Percentiles rank a stretch among this genome's conserved stretches.
These are phyloP conservation scores for Aspergillus ibericus DNA, from an alignment of 2,329 filamentous ascomycete genomes.

Conservation along the genomic window DNA sequence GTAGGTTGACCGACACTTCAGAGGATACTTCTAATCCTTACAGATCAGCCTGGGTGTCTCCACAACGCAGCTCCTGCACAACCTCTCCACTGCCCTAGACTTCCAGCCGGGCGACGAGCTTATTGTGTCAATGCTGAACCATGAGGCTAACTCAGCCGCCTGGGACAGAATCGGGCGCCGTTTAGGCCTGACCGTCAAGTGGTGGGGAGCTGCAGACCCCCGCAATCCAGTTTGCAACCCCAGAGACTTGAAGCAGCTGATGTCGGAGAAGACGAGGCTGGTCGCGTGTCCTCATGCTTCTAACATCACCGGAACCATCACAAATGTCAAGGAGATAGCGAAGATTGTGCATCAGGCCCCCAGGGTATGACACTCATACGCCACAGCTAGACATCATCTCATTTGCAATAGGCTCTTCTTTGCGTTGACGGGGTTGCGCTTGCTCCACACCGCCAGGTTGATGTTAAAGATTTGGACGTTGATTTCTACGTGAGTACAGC, in stretches of 20 bases:
- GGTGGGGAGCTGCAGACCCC: constrained; percentile 61
- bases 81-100: constrained; percentile 59
- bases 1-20: constrained; percentile 41
- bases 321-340: constrained; percentile 42
- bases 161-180: constrained; percentile 69
- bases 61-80: constrained; percentile 74
- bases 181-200: constrained; percentile 63
- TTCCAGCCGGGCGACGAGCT: constrained; percentile 64
- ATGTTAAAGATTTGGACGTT: constrained; percentile 67
- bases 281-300: constrained; percentile 73
- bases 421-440: constrained; percentile 76
- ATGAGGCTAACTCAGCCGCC: constrained; percentile 74
- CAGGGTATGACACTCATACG: constrained; percentile 25
- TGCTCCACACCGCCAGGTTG: constrained; percentile 69
- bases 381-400: background rate
- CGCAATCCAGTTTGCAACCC: constrained; percentile 60
- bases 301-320: constrained; percentile 72
- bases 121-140: constrained; percentile 69
- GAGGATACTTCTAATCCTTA: background rate
- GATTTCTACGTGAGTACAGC: constrained; percentile 62
- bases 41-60: constrained; percentile 60
- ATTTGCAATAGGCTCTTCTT: constrained; percentile 52
- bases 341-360: constrained; percentile 45
- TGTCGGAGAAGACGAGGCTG: constrained; percentile 65
- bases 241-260: constrained; percentile 57